These are phyloP conservation scores for Silene uniflora DNA, from an alignment of 148 eudicot species.

Conservation along the genomic window DNA sequence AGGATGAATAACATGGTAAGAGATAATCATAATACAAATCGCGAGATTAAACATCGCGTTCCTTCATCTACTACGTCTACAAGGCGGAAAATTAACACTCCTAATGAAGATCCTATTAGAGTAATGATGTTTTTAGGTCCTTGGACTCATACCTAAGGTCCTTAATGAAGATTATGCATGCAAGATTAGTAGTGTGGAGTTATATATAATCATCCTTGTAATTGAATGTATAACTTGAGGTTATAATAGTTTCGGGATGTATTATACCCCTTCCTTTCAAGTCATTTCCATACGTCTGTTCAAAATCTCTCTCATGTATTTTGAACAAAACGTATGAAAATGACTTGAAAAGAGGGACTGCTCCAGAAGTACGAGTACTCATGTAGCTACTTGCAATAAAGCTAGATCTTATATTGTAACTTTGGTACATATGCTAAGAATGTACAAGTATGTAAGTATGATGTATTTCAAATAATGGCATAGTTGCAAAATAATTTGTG, in stretches of 20 bases:
- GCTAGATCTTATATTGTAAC: background rate
- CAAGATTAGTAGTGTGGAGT: background rate
- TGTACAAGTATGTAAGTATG: background rate
- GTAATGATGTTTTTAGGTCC: constrained; percentile 71
- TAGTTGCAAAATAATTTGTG: background rate
- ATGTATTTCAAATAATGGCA: background rate
- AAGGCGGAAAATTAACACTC: constrained; percentile 30
- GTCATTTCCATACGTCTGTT: no score
- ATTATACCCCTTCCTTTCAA: background rate
- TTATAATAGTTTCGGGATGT: background rate
- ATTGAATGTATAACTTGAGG: background rate
- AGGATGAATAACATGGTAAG: constrained; percentile 26
- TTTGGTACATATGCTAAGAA: background rate
- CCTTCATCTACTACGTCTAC: constrained; percentile 21
- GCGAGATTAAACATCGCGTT: background rate
- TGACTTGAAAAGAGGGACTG: no score
- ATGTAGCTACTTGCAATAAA: background rate
- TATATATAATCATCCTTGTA: no score
- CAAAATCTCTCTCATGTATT: no score
- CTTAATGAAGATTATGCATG: background rate
- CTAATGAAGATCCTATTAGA: constrained; percentile 61
- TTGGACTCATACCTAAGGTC: constrained; percentile 59
- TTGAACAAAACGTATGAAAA: no score
- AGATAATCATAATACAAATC: constrained; percentile 8
- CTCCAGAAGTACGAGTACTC: background rate